phyloP scores from a whole-genome alignment of 129 eudicot species.

The Centaurea solstitialis region DNA sequence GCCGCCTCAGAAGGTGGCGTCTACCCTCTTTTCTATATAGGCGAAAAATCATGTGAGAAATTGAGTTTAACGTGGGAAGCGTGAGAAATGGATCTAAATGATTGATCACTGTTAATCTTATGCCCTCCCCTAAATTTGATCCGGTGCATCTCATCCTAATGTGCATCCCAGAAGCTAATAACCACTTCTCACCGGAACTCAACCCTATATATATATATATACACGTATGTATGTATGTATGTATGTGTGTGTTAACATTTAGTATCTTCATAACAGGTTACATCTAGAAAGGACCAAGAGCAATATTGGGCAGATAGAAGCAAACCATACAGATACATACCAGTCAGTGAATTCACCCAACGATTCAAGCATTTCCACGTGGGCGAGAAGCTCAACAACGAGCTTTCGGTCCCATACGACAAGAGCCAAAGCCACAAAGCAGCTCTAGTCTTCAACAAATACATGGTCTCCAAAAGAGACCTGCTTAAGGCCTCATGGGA shows the following conservation, averaged over 20 bases:
- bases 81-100: too few species aligned
- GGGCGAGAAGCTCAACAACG: constrained; percentile 52
- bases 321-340: constrained; percentile 53
- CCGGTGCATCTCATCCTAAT: too few species aligned
- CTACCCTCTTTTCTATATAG: too few species aligned
- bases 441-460: constrained; percentile 54
- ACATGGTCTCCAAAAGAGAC: constrained; percentile 52
- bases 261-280: constrained; percentile 46
- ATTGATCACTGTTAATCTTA: too few species aligned
- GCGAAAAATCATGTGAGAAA: too few species aligned
- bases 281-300: constrained; percentile 79
- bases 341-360: constrained; percentile 53
- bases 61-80: too few species aligned
- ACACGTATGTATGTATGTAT: neutral
- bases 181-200: too few species aligned
- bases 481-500: constrained; percentile 68
- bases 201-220: too few species aligned
- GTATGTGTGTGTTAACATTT: neutral
- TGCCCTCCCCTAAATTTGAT: too few species aligned
- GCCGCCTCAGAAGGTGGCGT: too few species aligned
- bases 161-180: too few species aligned
- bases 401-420: constrained; percentile 65
- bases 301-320: constrained; percentile 74
- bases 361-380: constrained; percentile 59
- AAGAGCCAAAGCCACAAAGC: constrained; percentile 56